phyloP scores from a whole-genome alignment of 352 stramenopile genomes.

The Globisporangium emineosum region DNA sequence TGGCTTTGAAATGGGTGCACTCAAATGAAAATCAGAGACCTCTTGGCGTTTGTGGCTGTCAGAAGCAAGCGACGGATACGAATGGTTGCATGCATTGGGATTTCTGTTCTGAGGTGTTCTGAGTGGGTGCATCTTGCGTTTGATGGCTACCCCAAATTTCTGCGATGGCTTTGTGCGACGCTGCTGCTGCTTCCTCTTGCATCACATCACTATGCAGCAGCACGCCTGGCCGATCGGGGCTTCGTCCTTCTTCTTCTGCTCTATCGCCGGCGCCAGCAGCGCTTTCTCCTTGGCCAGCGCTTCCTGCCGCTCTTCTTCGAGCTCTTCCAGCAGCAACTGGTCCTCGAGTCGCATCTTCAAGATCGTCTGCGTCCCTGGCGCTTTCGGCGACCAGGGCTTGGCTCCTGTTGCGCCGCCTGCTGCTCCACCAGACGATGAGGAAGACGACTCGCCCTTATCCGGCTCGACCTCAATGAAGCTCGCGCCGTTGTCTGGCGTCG shows the following conservation, averaged over 20 bases:
- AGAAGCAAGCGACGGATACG: too few species aligned
- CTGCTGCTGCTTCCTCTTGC: background rate
- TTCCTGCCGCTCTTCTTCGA: constrained; percentile 54
- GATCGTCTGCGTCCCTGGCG: constrained; percentile 57
- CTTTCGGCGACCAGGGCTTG: constrained; percentile 67
- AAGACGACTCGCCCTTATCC: constrained; percentile 16
- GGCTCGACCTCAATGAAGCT: constrained; percentile 65
- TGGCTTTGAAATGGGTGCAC: constrained; percentile 2
- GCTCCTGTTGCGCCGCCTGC: constrained; percentile 19
- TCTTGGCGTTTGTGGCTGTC: too few species aligned
- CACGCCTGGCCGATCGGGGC: constrained; percentile 33
- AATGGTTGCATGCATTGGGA: too few species aligned
- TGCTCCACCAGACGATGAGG: background rate
- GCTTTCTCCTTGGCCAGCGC: constrained; percentile 53
- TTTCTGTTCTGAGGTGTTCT: too few species aligned
- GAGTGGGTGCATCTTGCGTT: background rate
- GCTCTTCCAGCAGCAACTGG: constrained; percentile 53
- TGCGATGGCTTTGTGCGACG: background rate
- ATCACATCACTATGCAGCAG: constrained; percentile 68
- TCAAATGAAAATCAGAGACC: too few species aligned
- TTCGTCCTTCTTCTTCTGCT: constrained; percentile 13
- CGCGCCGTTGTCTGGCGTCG: constrained; percentile 45
- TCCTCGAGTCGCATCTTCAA: constrained; percentile 63
- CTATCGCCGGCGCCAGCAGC: constrained; percentile 22
- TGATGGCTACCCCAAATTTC: too few species aligned